Evolutionary conservation across 768 basidiomycete species (phyloP), one percentile per base, ranked within the genome.

Genomic region (Podaxis sp.): DNA sequence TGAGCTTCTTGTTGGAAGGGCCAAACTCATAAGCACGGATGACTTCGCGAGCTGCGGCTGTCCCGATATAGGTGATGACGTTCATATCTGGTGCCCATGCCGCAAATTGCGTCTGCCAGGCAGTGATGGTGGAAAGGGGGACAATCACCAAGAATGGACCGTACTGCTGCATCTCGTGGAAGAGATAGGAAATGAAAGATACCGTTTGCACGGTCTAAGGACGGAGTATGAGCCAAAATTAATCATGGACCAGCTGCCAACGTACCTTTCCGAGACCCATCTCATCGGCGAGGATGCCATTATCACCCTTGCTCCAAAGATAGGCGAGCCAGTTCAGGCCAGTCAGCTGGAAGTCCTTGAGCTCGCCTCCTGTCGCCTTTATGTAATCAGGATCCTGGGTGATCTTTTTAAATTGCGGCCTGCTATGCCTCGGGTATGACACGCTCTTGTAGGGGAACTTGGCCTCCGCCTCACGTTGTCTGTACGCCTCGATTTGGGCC

Each of bases 251-350:
- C 24, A 52, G 27, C 36, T 41, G 63, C 17, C 9, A 66, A 64
- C 67, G 51, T 65, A 91, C 84, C 86, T 99, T 99, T 58, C 97
- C 97, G 25, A 99, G 89, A 73, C 97, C 97, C 97, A 98, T 99
- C 82, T 99, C 97, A 70, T 99, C 97, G 0, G 97, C 97, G 38
- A 99, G 78, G 63, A 99, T 97, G 19, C 97, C 97, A 71, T 98
- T 98, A 68, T 96, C 91, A 8, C 93, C 93, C 67, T 93, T 87
- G 66, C 85, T 88, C 97, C 97, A 98, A 15, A 96, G 79, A 74
- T 96, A 98, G 3, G 93, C 90, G n/a, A 99, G 82, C 97, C 97
- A 99, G 72, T 99, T 99, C 65, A 99, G 81, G 24, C 97, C 97
- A 2, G 94, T 97, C 43, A 98, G 81, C 78, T 99, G 97, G 79